Base-by-base conservation (phyloP, 1,284 basidiomycete genomes). In the Pascua sp. region DNA sequence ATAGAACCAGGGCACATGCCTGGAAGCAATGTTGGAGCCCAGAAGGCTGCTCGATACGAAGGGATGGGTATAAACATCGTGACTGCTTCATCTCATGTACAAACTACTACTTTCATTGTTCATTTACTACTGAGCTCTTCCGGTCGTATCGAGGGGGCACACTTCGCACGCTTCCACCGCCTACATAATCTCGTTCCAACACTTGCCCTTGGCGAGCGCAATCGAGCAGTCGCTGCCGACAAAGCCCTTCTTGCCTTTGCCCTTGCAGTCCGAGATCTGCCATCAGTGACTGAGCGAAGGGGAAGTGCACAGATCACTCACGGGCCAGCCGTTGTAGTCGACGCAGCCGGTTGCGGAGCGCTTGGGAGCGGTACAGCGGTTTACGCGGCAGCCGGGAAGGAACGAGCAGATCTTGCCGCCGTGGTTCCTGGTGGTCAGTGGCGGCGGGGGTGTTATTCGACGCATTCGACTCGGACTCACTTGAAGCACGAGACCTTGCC, bases 321-420 rank as follows among this genome's bases (percentile, higher is more conserved):
- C 50, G 7, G 50, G 50, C 50, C 50, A 51, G n/a, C 50, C 50
- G n/a, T 51, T 51, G 42, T 51, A 51, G 42, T 51, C 50, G 8
- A 37, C 32, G 36, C 50, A 51, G 5, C 11, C 8, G 32, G 15
- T 37, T 2, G 42, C 13, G 4, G 32, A 17, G n/a, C 50, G 32
- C 2, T 7, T 9, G 4, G 50, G 50, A 9, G 42, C 17, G 2
- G 24, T n/a, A 16, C 50, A 51, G 18, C 50, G 50, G 11, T 44
- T 43, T 11, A 42, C 42, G n/a, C 24, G 12, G 42, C 36, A n/a
- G 17, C 36, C 40, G 11, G 42, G 32, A 16, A 39, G 32, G 50
- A 51, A 51, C n/a, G 42, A 38, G 42, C 50, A 51, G 50, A 51
- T 51, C 50, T 51, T 37, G 50, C 18, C 18, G 8, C 42, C 42